These are phyloP conservation scores for Apiospora pterosperma DNA, from an alignment of 2,329 filamentous ascomycete genomes.

Conservation along the genomic window DNA sequence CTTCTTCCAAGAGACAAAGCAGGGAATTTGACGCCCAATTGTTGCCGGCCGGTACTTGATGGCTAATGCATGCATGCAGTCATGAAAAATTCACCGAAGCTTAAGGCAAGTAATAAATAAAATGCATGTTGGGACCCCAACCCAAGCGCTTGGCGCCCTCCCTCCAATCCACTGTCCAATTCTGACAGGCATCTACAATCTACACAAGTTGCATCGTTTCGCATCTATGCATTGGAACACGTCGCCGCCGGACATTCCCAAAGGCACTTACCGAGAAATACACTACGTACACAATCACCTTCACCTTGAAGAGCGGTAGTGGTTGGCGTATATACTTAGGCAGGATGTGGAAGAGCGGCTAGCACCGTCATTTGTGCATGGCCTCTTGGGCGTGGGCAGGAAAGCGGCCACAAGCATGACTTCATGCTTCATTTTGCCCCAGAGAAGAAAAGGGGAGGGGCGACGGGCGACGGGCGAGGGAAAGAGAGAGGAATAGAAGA, in stretches of 20 bases:
- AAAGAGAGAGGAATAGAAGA: background rate
- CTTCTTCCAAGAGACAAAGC: background rate
- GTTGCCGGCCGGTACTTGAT: background rate
- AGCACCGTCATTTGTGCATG: background rate
- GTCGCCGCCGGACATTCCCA: background rate
- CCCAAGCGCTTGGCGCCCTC: background rate
- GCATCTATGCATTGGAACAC: background rate
- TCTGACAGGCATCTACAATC: background rate
- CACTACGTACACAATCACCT: background rate
- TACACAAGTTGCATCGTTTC: background rate
- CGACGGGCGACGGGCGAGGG: background rate
- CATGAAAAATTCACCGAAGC: background rate
- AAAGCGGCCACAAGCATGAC: constrained; percentile 2
- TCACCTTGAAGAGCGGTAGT: background rate
- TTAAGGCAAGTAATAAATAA: background rate
- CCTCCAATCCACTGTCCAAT: background rate
- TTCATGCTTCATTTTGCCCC: constrained; percentile 1
- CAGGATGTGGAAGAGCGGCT: background rate
- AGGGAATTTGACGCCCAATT: background rate
- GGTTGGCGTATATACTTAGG: background rate
- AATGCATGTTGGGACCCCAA: background rate
- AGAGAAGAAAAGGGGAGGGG: background rate
- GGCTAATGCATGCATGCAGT: background rate
- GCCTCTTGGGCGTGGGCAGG: background rate
- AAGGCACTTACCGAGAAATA: background rate